Evolutionary conservation across 2,329 filamentous ascomycete genomes (phyloP), one percentile per base, ranked within the genome.

Genomic region (Epichloe brachyelytri): DNA sequence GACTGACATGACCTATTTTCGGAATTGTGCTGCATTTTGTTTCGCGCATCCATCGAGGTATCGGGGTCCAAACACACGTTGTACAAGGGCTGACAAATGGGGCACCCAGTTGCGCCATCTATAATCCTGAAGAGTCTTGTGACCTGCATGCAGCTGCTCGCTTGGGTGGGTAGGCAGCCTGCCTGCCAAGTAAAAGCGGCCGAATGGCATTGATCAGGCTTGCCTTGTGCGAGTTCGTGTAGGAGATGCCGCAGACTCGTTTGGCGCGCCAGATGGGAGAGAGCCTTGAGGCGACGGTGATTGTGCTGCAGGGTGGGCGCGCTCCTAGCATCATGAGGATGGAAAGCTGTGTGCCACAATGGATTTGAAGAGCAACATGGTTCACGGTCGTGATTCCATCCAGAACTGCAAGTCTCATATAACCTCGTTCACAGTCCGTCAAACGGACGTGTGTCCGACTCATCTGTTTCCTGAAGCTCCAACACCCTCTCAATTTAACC

Each of bases 131-230:
- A 68, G 3, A 71, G 57, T 8, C 66, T 60, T 0, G 63, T 60
- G 5, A 71, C 60, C 22, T 63, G 57, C 2, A 63, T 63, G 57
- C 2, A 63, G 56, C 8, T 64, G 65, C 48, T 71, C 64, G 20
- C 57, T 57, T 0, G 62, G 63, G 55, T 77, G 73, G 5, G 69
- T 76, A 36, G 78, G 65, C 0, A 76, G 55, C 15, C 67, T 68
- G 0, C 74, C 75, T 0, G 75, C 75, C 17, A 78, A 63, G 61
- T 71, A 77, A 0, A 78, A 78, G 63, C 0, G 74, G 74, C 50
- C 77, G 74, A 5, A 77, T 74, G 10, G 74, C 71, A 52, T 78
- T 77, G 36, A 74, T 76, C 45, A 76, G 56, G 48, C 71, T 75
- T 1, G 49, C 49, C 36, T 46, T 50, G 22, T 46, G 49, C 20